Percentiles rank a stretch among this genome's conserved stretches.
phyloP scores from a whole-genome alignment of 2,329 filamentous ascomycete species.

The Hymenoscyphus salicellus region DNA sequence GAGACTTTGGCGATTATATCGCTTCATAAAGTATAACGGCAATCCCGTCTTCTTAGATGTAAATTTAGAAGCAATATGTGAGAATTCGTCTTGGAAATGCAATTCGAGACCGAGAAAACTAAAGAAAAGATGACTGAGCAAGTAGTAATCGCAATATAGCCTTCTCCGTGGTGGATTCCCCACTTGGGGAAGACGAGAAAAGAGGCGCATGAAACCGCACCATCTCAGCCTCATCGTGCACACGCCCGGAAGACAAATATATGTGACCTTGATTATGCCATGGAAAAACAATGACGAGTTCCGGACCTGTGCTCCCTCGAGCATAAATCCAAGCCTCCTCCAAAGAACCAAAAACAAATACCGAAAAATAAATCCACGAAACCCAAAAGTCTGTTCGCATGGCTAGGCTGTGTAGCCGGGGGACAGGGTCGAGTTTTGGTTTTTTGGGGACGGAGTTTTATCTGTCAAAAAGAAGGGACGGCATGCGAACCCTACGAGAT shows the following conservation, averaged over 20 bases:
- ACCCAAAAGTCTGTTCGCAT: neutral
- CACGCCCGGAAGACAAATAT: neutral
- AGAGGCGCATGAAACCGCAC: neutral
- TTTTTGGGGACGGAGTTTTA: constrained; percentile 1
- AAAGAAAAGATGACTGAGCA: constrained; percentile 1
- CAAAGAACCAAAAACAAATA: neutral
- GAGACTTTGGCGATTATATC: no score
- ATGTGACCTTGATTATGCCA: neutral
- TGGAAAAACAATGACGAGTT: neutral
- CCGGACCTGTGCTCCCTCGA: neutral
- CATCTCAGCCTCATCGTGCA: neutral
- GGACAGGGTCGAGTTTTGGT: neutral
- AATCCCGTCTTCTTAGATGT: neutral
- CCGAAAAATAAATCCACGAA: neutral
- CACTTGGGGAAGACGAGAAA: neutral
- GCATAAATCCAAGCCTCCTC: neutral
- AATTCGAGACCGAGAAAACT: no score
- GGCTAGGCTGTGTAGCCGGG: neutral
- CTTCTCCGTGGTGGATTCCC: neutral
- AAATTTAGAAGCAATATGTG: neutral
- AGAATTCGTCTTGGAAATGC: no score
- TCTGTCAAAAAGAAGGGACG: neutral
- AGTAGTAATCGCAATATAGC: neutral
- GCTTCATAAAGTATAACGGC: no score
- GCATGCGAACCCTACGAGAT: neutral